Percentiles rank a stretch among this genome's conserved stretches.
Conservation (phyloP, 257 asterid genomes). For the Primulina eburnea region DNA sequence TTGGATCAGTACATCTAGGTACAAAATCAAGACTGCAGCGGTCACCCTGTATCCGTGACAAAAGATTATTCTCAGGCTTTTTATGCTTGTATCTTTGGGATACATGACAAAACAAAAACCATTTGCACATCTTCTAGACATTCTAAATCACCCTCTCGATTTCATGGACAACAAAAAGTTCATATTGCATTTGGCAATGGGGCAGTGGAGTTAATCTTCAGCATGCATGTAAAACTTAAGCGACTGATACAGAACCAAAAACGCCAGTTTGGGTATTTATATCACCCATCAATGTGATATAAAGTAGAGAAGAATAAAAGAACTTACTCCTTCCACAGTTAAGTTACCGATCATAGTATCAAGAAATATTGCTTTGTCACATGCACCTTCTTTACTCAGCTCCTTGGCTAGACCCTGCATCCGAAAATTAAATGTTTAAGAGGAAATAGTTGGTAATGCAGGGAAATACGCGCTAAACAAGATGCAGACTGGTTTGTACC, state of each 20-base stretch:
- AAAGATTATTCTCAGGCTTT: neutral
- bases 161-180: neutral
- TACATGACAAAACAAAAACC: neutral
- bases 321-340: conserved; percentile 68
- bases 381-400: conserved; percentile 79
- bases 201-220: neutral
- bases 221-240: no score
- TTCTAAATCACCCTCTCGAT: neutral
- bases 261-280: neutral
- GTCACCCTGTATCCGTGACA: conserved; percentile 59
- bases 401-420: conserved; percentile 72
- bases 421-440: neutral
- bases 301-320: neutral
- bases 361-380: conserved; percentile 77
- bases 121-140: neutral
- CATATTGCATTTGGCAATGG: neutral
- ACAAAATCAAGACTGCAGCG: conserved; percentile 78
- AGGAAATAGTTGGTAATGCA: neutral
- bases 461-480: neutral
- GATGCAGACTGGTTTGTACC: conserved; percentile 29
- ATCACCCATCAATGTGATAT: neutral
- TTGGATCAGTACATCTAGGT: conserved; percentile 74
- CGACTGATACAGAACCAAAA: neutral
- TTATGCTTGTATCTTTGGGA: neutral
- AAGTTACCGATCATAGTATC: conserved; percentile 74